phyloP scores from a whole-genome alignment of 2,329 filamentous ascomycete species.

The Sphaceloma murrayae region DNA sequence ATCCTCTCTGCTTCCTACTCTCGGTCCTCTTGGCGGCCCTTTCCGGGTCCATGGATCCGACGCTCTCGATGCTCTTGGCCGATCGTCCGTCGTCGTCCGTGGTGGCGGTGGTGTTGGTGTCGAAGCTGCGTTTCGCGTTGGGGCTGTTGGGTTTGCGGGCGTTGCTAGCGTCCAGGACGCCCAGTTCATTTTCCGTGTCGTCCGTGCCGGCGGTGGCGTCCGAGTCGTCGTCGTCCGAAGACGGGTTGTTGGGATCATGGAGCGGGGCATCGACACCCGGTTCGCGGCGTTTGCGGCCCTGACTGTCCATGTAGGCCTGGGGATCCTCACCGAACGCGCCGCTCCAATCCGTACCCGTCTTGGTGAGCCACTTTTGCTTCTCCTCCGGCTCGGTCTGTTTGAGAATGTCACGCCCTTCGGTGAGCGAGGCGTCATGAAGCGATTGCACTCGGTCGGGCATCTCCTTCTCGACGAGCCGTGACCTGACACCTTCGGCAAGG shows the following conservation, averaged over 20 bases:
- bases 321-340: conserved; percentile 78
- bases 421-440: conserved; percentile 72
- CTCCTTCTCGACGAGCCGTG: conserved; percentile 59
- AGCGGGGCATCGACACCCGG: conserved; percentile 44
- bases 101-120: conserved; percentile 28
- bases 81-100: conserved; percentile 19
- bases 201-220: conserved; percentile 32
- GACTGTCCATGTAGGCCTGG: conserved; percentile 45
- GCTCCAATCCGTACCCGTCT: conserved; percentile 75
- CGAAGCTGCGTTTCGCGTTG: conserved; percentile 32
- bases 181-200: conserved; percentile 42
- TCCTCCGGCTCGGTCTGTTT: conserved; percentile 62
- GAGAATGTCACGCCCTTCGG: conserved; percentile 70
- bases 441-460: conserved; percentile 62
- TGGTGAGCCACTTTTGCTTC: conserved; percentile 66
- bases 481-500: conserved; percentile 72
- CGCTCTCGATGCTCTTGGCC: conserved; percentile 11
- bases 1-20: conserved; percentile 73
- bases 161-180: conserved; percentile 47
- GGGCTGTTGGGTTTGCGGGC: conserved; percentile 22
- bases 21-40: conserved; percentile 59
- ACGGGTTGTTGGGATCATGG: conserved; percentile 42
- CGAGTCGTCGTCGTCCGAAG: conserved; percentile 33
- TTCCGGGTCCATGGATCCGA: conserved; percentile 50
- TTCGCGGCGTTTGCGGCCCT: conserved; percentile 46